Evolutionary conservation across 371 early-diverging fungal species (phyloP).

Genomic region (Circinella minor): DNA sequence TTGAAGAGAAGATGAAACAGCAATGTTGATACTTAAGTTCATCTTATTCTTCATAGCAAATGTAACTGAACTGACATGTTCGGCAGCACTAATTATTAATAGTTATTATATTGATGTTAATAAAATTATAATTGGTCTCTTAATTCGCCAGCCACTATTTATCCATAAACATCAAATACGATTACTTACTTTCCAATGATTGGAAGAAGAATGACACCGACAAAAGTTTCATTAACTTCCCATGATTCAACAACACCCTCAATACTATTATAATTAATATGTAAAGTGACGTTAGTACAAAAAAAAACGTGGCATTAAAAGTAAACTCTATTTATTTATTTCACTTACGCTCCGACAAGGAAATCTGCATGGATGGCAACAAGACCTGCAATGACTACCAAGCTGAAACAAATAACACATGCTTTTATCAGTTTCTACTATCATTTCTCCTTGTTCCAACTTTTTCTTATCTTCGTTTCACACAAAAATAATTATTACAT

Average conservation of each 20-base stretch:
- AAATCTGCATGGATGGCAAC: constrained; percentile 83
- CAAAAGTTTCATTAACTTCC: constrained; percentile 79
- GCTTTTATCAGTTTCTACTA: no score
- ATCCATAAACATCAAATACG: background rate
- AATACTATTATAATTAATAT: constrained; percentile 41
- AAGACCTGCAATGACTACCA: constrained; percentile 59
- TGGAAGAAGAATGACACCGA: constrained; percentile 88
- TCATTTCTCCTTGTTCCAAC: no score
- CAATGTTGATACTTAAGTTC: constrained; percentile 87
- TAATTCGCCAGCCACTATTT: no score
- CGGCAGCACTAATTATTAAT: constrained; percentile 41
- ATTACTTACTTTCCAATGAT: constrained; percentile 72
- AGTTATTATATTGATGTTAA: background rate
- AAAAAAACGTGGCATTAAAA: background rate
- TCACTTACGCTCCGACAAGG: constrained; percentile 64
- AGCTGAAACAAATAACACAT: constrained; percentile 23
- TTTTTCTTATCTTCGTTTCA: background rate
- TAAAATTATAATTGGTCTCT: no score
- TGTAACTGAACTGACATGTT: constrained; percentile 83
- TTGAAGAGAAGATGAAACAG: constrained; percentile 89
- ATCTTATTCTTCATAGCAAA: constrained; percentile 91
- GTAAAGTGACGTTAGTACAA: background rate
- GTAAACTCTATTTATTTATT: background rate
- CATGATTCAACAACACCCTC: constrained; percentile 73
- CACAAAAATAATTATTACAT: background rate